These are phyloP conservation scores for Fabrea salina DNA, from an alignment of 169 alveolate genomes.

Conservation along the genomic window DNA sequence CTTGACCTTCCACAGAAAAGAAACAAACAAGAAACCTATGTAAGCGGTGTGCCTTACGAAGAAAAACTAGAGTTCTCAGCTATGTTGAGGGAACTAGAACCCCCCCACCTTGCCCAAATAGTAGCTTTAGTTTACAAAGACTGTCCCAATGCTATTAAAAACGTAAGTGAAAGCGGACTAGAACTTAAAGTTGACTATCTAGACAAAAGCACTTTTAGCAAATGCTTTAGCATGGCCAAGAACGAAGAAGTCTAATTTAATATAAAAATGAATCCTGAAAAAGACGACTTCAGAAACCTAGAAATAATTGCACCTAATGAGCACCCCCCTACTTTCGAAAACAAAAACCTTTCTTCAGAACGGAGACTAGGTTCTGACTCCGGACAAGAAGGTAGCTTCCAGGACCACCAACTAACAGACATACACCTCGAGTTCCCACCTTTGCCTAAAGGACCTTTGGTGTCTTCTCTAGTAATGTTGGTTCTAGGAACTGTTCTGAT, in stretches of 20 bases:
- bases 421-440: background rate
- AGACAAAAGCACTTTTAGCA: constrained; percentile 1
- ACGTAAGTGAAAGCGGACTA: background rate
- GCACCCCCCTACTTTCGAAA: too few relatives aligned
- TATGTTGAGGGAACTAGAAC: background rate
- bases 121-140: constrained; percentile 1
- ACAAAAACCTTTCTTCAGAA: too few relatives aligned
- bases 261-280: too few relatives aligned
- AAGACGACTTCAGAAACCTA: too few relatives aligned
- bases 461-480: background rate
- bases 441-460: background rate
- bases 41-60: background rate
- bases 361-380: too few relatives aligned
- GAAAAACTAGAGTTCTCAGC: constrained; percentile 11
- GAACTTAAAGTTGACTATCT: constrained; percentile 7
- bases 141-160: constrained; percentile 15
- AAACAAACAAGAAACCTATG: background rate
- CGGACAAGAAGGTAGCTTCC: too few relatives aligned
- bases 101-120: background rate
- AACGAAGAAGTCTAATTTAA: too few relatives aligned
- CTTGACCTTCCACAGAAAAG: background rate
- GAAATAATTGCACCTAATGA: too few relatives aligned
- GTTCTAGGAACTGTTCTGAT: background rate
- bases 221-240: too few relatives aligned
- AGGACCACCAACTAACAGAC: too few relatives aligned